Conservation (phyloP, 176 grass and related monocot genomes). For the Aegilops umbellulata region DNA sequence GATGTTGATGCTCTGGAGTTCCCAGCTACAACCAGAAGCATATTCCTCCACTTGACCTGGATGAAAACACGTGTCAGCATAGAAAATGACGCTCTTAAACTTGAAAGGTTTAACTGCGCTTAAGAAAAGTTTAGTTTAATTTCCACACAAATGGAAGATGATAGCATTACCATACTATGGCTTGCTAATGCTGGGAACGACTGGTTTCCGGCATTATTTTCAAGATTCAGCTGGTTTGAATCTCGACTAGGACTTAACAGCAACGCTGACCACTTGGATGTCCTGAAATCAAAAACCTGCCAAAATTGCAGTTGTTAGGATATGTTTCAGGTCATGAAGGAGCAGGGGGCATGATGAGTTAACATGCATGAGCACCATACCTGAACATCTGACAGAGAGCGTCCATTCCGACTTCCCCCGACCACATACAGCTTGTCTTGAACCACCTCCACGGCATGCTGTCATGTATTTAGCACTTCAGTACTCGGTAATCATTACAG, state of each 20-base stretch:
- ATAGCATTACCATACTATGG: constrained; percentile 72
- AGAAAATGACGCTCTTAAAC: not conserved
- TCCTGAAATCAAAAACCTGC: constrained; percentile 88
- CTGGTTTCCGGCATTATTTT: constrained; percentile 33
- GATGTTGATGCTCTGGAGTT: constrained; percentile 49
- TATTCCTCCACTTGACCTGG: constrained; percentile 85
- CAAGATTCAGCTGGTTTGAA: constrained; percentile 37
- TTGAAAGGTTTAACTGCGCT: not conserved
- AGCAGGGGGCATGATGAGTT: not conserved
- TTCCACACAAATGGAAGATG: not conserved
- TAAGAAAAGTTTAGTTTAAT: not conserved
- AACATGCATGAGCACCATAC: constrained; percentile 11
- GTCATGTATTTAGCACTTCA: constrained; percentile 2
- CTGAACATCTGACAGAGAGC: constrained; percentile 86
- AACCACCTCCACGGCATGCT: constrained; percentile 89
- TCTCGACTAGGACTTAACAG: constrained; percentile 39
- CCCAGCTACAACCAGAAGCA: constrained; percentile 73
- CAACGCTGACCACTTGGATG: constrained; percentile 63
- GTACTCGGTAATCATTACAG: not conserved
- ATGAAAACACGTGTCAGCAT: constrained; percentile 4
- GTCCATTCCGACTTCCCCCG: constrained; percentile 89
- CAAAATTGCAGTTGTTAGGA: not conserved
- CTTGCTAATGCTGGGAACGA: constrained; percentile 65
- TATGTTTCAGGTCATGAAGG: not conserved
- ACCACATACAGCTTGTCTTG: constrained; percentile 75